Conservation (phyloP, 2,329 filamentous ascomycete species). For the Pseudocercospora fuligena region DNA sequence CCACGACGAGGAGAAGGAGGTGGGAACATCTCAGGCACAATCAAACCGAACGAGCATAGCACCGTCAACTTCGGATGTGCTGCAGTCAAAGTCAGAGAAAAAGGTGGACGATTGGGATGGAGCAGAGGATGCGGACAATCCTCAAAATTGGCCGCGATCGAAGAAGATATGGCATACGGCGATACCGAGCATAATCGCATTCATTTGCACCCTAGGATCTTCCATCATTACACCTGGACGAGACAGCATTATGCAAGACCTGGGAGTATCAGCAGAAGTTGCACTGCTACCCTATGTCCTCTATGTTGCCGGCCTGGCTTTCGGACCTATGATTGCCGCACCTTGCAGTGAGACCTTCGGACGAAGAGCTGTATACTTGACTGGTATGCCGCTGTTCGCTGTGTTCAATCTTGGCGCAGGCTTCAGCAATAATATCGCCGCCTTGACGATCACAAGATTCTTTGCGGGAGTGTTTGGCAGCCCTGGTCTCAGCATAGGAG, state of each 20-base stretch:
- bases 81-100: neutral
- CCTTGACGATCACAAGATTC: conserved; percentile 63
- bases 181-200: conserved; percentile 40
- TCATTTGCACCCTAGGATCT: conserved; percentile 44
- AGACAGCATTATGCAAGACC: conserved; percentile 55
- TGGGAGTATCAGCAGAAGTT: conserved; percentile 59
- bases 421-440: conserved; percentile 57
- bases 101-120: conserved; percentile 29
- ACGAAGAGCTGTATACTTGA: conserved; percentile 58
- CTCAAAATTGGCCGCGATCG: conserved; percentile 56
- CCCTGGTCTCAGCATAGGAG: conserved; percentile 52
- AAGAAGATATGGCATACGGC: conserved; percentile 49
- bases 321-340: conserved; percentile 56
- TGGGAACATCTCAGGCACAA: neutral
- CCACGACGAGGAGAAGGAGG: neutral
- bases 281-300: conserved; percentile 63
- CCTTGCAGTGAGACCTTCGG: conserved; percentile 47
- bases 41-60: neutral
- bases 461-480: conserved; percentile 74
- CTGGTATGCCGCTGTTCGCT: conserved; percentile 53
- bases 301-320: conserved; percentile 64
- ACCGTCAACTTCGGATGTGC: neutral
- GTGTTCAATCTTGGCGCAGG: conserved; percentile 63
- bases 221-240: conserved; percentile 29
- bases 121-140: conserved; percentile 52